phyloP scores from a whole-genome alignment of 192 early-diverging fungal genomes.

The Phycomyces blakesleeanus region DNA sequence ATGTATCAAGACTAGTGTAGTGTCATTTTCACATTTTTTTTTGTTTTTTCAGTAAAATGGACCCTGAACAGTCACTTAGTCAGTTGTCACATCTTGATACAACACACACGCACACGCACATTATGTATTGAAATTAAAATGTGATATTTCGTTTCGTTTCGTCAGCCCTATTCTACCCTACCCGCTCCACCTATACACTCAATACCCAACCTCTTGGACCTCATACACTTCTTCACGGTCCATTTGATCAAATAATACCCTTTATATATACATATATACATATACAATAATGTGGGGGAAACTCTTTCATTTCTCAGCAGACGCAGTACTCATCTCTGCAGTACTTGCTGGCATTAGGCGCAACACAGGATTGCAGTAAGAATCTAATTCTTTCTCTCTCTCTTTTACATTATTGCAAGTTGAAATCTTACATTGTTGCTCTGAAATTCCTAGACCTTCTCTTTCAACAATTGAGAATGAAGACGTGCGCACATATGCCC shows the following conservation, averaged over 20 bases:
- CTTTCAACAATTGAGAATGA: slow-evolving; percentile 55
- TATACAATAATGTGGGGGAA: slow-evolving; percentile 50
- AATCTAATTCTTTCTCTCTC: background rate
- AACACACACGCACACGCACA: too few relatives aligned
- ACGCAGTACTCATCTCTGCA: slow-evolving; percentile 57
- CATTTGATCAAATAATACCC: too few relatives aligned
- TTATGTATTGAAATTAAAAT: too few relatives aligned
- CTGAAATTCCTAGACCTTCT: slow-evolving; percentile 31
- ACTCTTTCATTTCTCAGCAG: slow-evolving; percentile 54
- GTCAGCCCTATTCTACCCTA: too few relatives aligned
- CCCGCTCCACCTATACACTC: too few relatives aligned
- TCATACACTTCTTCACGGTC: background rate
- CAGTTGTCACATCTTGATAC: too few relatives aligned
- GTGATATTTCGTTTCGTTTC: too few relatives aligned
- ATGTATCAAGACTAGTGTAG: too few relatives aligned
- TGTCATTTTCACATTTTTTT: too few relatives aligned
- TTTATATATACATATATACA: too few relatives aligned
- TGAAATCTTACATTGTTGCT: background rate
- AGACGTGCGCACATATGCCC: slow-evolving; percentile 48
- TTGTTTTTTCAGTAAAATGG: too few relatives aligned
- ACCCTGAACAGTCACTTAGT: too few relatives aligned
- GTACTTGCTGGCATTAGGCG: slow-evolving; percentile 60
- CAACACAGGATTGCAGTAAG: slow-evolving; percentile 47
- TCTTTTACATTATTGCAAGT: background rate
- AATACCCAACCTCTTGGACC: background rate